Conservation (phyloP, 148 eudicot species). For the Camellia lanceoleosa region DNA sequence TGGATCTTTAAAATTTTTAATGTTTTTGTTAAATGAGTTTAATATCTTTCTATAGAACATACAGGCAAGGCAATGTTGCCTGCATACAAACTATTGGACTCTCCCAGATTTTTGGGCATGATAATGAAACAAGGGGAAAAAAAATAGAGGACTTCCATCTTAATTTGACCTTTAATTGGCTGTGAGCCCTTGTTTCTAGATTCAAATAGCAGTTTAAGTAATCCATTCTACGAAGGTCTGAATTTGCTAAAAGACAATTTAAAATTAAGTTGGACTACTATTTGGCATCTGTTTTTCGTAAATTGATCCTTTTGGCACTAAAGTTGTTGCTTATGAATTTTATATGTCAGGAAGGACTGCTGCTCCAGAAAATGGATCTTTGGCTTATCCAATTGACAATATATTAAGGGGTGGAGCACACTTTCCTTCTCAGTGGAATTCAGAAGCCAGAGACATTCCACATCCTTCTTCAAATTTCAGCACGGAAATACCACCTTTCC, state of each 20-base stretch:
- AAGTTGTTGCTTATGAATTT: neutral
- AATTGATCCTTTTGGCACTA: neutral
- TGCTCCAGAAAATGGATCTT: constrained; percentile 24
- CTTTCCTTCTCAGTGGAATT: constrained; percentile 20
- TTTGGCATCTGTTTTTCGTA: constrained; percentile 4
- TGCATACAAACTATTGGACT: neutral
- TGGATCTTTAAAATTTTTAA: neutral
- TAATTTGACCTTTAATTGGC: neutral
- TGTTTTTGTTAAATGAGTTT: neutral
- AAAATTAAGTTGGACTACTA: neutral
- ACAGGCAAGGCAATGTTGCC: neutral
- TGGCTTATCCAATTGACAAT: constrained; percentile 14
- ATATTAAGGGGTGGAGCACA: constrained; percentile 17
- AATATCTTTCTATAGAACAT: neutral
- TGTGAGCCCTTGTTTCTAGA: neutral
- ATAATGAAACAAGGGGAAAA: neutral
- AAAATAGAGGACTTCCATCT: neutral
- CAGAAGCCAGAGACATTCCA: constrained; percentile 15
- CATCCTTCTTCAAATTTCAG: constrained; percentile 26
- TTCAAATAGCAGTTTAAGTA: neutral
- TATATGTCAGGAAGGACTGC: constrained; percentile 24
- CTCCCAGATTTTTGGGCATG: neutral
- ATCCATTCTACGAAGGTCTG: neutral
- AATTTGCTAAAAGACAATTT: neutral
- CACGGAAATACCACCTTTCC: constrained; percentile 19